These are phyloP conservation scores for Aspergillus quadrilineatus DNA, from an alignment of 2,329 filamentous ascomycete genomes.

Conservation along the genomic window DNA sequence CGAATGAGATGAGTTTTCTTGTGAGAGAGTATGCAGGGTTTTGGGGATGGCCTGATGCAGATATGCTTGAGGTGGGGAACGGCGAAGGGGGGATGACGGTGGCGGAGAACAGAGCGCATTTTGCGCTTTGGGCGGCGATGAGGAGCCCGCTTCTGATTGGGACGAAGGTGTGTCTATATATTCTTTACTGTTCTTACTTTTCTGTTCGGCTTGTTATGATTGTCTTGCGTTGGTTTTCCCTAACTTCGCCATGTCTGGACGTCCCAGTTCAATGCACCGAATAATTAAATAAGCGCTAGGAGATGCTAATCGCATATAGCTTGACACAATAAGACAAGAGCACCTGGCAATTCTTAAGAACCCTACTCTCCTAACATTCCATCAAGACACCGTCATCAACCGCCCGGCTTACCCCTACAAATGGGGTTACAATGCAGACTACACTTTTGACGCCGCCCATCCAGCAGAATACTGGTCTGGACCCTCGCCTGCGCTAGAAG, in stretches of 20 bases:
- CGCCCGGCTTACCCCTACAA: slow-evolving; percentile 45
- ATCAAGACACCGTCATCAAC: slow-evolving; percentile 49
- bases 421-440: slow-evolving; percentile 37
- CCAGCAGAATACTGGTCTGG: slow-evolving; percentile 41
- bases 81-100: slow-evolving; percentile 46
- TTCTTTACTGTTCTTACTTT: not conserved
- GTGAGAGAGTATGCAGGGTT: slow-evolving; percentile 47
- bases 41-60: slow-evolving; percentile 53
- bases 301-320: slow-evolving; percentile 18
- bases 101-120: slow-evolving; percentile 51
- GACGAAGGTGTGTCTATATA: slow-evolving; percentile 27
- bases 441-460: slow-evolving; percentile 34
- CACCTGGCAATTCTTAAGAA: slow-evolving; percentile 48
- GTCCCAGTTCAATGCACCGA: too few species aligned
- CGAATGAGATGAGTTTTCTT: slow-evolving; percentile 52
- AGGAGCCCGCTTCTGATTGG: slow-evolving; percentile 54
- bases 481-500: slow-evolving; percentile 27
- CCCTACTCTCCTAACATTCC: slow-evolving; percentile 40
- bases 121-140: slow-evolving; percentile 53
- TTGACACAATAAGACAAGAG: slow-evolving; percentile 37
- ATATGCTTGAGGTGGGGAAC: slow-evolving; percentile 55
- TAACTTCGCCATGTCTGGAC: not conserved
- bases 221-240: not conserved
- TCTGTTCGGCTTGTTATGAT: not conserved
- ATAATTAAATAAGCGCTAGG: too few species aligned